Evolutionary conservation across 2,329 filamentous ascomycete genomes (phyloP).

Genomic region (Aureobasidium namibiae): DNA sequence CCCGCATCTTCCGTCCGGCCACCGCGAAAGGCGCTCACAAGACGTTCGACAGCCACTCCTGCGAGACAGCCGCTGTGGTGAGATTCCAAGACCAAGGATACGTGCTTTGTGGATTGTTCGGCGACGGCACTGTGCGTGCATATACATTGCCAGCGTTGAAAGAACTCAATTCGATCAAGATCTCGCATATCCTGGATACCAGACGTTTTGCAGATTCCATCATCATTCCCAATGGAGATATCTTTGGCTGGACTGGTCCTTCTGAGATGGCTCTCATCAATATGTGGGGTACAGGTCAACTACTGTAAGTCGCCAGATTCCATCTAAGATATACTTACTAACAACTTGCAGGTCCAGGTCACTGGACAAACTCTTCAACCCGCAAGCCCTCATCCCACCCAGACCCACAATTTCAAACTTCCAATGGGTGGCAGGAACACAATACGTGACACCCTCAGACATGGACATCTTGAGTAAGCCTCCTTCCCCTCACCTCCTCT

Average conservation of each 20-base stretch:
- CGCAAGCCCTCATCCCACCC: constrained; percentile 61
- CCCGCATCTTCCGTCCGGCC: constrained; percentile 81
- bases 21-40: constrained; percentile 85
- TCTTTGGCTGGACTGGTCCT: constrained; percentile 82
- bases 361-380: constrained; percentile 72
- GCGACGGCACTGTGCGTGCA: constrained; percentile 68
- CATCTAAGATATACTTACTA: constrained; percentile 28
- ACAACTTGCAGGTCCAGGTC: constrained; percentile 23
- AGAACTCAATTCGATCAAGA: constrained; percentile 62
- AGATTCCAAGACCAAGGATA: constrained; percentile 64
- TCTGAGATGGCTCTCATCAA: constrained; percentile 78
- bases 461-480: constrained; percentile 70
- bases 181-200: constrained; percentile 62
- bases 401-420: constrained; percentile 90
- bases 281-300: constrained; percentile 68
- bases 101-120: constrained; percentile 76
- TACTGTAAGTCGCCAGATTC: constrained; percentile 30
- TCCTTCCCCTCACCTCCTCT: constrained; percentile 25
- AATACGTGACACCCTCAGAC: constrained; percentile 78
- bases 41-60: constrained; percentile 74
- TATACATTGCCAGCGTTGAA: constrained; percentile 83
- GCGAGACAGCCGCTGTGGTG: constrained; percentile 70
- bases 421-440: constrained; percentile 94
- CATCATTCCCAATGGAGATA: constrained; percentile 69
- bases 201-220: constrained; percentile 60